Conservation (phyloP, 2,329 filamentous ascomycete species). For the Pestalotiopsis sp. region DNA sequence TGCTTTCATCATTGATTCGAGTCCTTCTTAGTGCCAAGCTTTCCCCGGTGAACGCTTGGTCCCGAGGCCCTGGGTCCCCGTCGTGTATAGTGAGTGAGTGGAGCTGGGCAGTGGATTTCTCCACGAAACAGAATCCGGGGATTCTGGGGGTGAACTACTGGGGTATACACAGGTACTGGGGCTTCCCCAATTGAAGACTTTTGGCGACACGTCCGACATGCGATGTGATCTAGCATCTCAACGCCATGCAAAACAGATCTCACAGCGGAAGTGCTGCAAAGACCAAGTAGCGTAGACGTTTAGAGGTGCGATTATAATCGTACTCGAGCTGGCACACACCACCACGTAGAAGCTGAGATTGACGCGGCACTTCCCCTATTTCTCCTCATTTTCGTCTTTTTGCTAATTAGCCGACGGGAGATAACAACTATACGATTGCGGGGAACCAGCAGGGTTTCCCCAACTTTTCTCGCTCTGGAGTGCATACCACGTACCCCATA, state of each 20-base stretch:
- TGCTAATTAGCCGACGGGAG: not conserved
- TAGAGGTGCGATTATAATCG: not conserved
- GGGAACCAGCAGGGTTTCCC: conserved; percentile 2
- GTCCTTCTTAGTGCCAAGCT: conserved; percentile 2
- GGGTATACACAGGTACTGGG: not conserved
- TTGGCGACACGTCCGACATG: not conserved
- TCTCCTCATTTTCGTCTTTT: not conserved
- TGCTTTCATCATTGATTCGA: not conserved
- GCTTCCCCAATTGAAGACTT: not conserved
- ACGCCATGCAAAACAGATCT: not conserved
- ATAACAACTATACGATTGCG: not conserved
- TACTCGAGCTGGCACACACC: not conserved
- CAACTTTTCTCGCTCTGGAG: not conserved
- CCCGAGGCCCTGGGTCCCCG: not conserved
- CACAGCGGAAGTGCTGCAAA: not conserved
- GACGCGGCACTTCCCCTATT: not conserved
- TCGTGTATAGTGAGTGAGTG: conserved; percentile 12
- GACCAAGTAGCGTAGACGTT: not conserved
- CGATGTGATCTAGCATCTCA: not conserved
- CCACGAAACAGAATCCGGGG: conserved; percentile 8
- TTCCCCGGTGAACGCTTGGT: not conserved
- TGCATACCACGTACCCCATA: not conserved
- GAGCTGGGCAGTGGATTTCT: conserved; percentile 5
- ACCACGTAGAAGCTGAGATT: not conserved
- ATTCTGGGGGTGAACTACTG: not conserved